Percentiles rank a stretch among this genome's conserved stretches.
Conservation (phyloP, 163 green algal species). For the Chloroidium sp. region DNA sequence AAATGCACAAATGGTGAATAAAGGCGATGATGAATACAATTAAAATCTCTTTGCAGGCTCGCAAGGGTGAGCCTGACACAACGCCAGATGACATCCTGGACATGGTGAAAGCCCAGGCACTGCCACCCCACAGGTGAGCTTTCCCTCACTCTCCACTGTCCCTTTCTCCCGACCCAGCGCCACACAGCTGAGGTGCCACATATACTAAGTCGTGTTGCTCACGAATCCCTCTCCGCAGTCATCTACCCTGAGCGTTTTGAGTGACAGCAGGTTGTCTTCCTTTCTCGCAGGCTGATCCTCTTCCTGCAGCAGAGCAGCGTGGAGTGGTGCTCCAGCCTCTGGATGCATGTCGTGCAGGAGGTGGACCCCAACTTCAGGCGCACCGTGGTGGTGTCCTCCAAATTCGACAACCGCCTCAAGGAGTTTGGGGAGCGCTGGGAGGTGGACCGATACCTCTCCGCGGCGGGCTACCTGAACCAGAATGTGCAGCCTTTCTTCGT, state of each 20-base stretch:
- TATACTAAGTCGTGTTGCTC: too few species aligned
- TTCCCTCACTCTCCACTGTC: background rate
- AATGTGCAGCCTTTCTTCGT: constrained; percentile 89
- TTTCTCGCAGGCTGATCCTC: constrained; percentile 69
- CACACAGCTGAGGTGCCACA: too few species aligned
- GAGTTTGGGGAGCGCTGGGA: constrained; percentile 90
- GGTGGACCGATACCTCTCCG: constrained; percentile 67
- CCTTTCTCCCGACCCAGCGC: background rate
- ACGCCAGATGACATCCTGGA: constrained; percentile 85
- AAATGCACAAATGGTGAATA: too few species aligned
- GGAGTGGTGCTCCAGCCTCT: constrained; percentile 88
- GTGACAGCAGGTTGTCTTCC: too few species aligned
- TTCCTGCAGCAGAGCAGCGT: constrained; percentile 93
- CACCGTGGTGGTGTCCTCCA: constrained; percentile 70
- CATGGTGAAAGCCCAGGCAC: constrained; percentile 85
- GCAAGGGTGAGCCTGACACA: constrained; percentile 68
- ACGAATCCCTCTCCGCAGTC: too few species aligned
- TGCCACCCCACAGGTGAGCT: constrained; percentile 58
- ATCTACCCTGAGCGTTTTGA: too few species aligned
- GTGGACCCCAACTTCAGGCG: constrained; percentile 50
- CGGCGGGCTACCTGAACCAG: constrained; percentile 74
- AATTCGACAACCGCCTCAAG: constrained; percentile 92
- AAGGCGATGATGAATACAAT: too few species aligned
- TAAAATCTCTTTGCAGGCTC: constrained; percentile 39
- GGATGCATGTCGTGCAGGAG: constrained; percentile 81